A percentile compares a stretch with the other conserved stretches of the same genome.
phyloP scores from a whole-genome alignment of 495 filamentous ascomycete genomes.

The Xanthoparmelia taractica region DNA sequence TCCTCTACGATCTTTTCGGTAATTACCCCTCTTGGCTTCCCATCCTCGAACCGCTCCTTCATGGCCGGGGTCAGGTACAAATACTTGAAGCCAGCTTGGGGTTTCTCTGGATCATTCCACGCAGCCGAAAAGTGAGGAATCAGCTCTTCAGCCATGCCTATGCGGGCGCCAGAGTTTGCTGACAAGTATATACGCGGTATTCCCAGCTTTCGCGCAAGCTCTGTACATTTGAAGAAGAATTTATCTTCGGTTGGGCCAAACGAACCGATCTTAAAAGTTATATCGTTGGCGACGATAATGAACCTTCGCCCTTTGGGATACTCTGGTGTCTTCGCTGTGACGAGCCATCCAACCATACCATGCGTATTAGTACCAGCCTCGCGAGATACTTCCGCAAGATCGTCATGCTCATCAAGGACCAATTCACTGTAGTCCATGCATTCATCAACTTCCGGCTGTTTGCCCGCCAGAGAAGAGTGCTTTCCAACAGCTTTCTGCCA shows the following conservation, averaged over 20 bases:
- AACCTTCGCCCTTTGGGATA: slow-evolving; percentile 89
- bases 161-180: slow-evolving; percentile 98
- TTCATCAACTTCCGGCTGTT: slow-evolving; percentile 76
- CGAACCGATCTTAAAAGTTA: slow-evolving; percentile 96
- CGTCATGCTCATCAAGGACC: slow-evolving; percentile 87
- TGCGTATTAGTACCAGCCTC: slow-evolving; percentile 91
- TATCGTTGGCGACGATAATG: slow-evolving; percentile 96
- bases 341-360: slow-evolving; percentile 98
- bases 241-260: slow-evolving; percentile 94
- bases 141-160: slow-evolving; percentile 92
- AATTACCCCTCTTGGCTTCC: slow-evolving; percentile 73
- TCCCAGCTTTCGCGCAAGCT: slow-evolving; percentile 83
- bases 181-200: slow-evolving; percentile 97
- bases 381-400: slow-evolving; percentile 81
- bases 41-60: slow-evolving; percentile 82
- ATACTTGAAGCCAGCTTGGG: slow-evolving; percentile 93
- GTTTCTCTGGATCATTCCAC: slow-evolving; percentile 80
- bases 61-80: slow-evolving; percentile 86
- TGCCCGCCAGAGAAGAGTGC: slow-evolving; percentile 62
- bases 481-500: slow-evolving; percentile 69
- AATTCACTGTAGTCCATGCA: slow-evolving; percentile 94
- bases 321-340: slow-evolving; percentile 96
- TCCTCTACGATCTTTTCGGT: slow-evolving; percentile 78
- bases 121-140: slow-evolving; percentile 95
- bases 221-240: slow-evolving; percentile 98